Evolutionary conservation across 2,329 filamentous ascomycete species (phyloP), one percentile per base, ranked within the genome.

Genomic region (Acephala macrosclerotiorum): DNA sequence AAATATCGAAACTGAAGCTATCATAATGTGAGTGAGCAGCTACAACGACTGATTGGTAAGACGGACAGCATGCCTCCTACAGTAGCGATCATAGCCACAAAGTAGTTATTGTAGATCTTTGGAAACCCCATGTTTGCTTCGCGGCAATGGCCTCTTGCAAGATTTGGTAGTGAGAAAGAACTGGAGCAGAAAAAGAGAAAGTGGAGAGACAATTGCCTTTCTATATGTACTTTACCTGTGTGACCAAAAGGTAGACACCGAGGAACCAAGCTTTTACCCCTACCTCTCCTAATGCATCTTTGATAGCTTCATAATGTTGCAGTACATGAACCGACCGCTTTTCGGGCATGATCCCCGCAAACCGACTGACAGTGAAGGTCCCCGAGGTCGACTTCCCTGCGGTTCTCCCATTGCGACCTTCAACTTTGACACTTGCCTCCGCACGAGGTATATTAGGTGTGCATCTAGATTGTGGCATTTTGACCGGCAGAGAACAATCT

Each of bases 41-140:
- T 38, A 38, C 7, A 7, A 14, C 14, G 36, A 14, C 36, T 7
- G 14, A 14, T 12, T 45, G 5, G 18, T 9, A 6, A 45, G 6
- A 11, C 9, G n/a, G 25, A 63, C 68, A 70, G 68, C 66, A 68
- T 70, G 6, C 64, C 66, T 58, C 66, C 68, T 12, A 68, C 64
- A 12, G 66, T 68, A 40, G 66, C 66, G 56, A 67, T 65, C n/a
- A 67, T 61, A 26, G 68, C 70, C 47, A 71, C 45, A 59, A 71
- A 71, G 25, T 72, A 72, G 18, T 65, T 66, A 49, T 71, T 71
- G 16, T 67, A 63, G 14, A 70, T 66, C 51, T 71, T 49, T 25
- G 11, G 22, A 26, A 51, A 22, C 25, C 3, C 20, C 8, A 45
- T 45, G n/a, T 45, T 18, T 20, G 22, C 20, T 72, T 66, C 40